phyloP scores from a whole-genome alignment of 805 yeast genomes.

The Cyberlindnera galapagoensis region DNA sequence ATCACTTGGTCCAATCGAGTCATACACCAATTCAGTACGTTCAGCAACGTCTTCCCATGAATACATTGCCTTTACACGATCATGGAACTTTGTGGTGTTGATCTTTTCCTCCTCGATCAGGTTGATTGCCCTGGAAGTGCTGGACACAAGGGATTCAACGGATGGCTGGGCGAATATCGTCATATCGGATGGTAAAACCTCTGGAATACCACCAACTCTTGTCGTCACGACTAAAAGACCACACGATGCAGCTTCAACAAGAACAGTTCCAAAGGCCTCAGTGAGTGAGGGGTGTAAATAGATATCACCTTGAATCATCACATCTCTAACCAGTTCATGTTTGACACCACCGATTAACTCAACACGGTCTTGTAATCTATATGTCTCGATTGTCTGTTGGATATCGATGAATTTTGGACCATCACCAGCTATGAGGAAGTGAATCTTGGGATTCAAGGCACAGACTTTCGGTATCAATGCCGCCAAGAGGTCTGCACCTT shows the following conservation, averaged over 20 bases:
- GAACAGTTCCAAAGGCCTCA: slow-evolving; percentile 95
- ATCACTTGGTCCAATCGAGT: slow-evolving; percentile 35
- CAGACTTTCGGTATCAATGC: slow-evolving; percentile 86
- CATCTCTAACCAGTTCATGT: slow-evolving; percentile 89
- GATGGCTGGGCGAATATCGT: slow-evolving; percentile 87
- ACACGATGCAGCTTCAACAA: slow-evolving; percentile 97
- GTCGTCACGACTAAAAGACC: slow-evolving; percentile 92
- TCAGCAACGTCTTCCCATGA: slow-evolving; percentile 87
- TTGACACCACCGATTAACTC: slow-evolving; percentile 78
- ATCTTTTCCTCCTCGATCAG: slow-evolving; percentile 49
- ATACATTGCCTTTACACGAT: slow-evolving; percentile 73
- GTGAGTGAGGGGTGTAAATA: slow-evolving; percentile 91
- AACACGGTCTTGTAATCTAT: slow-evolving; percentile 82
- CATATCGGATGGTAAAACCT: slow-evolving; percentile 90
- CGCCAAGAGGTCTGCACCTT: slow-evolving; percentile 86
- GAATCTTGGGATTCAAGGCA: slow-evolving; percentile 49
- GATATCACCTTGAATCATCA: slow-evolving; percentile 90
- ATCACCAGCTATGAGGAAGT: slow-evolving; percentile 88
- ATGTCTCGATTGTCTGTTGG: slow-evolving; percentile 90
- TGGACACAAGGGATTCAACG: slow-evolving; percentile 70
- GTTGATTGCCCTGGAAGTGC: slow-evolving; percentile 65
- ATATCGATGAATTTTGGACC: slow-evolving; percentile 93
- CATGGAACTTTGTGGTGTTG: slow-evolving; percentile 73
- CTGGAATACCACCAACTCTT: slow-evolving; percentile 96
- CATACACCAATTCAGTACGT: slow-evolving; percentile 80